Conservation (phyloP, 345 rosid species). For the Atalantia buxifolia region DNA sequence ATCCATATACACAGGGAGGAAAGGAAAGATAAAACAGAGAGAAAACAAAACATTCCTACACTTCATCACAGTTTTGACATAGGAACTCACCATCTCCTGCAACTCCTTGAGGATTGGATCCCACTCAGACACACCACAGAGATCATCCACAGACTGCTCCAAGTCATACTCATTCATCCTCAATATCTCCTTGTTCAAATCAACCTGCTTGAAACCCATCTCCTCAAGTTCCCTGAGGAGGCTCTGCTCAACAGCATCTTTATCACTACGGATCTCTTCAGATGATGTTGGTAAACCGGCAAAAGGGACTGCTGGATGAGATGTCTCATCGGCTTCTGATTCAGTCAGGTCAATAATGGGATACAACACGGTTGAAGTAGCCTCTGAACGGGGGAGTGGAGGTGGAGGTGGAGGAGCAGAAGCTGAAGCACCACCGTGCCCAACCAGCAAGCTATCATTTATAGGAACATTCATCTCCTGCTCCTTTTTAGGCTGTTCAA, state of each 20-base stretch:
- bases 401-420: conserved; percentile 11
- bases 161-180: conserved; percentile 68
- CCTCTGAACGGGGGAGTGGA: neutral
- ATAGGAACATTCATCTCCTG: conserved; percentile 37
- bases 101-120: conserved; percentile 84
- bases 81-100: conserved; percentile 71
- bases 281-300: conserved; percentile 2
- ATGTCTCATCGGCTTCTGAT: conserved; percentile 17
- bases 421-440: conserved; percentile 22
- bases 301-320: conserved; percentile 3
- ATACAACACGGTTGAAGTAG: conserved; percentile 8
- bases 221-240: conserved; percentile 83
- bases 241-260: conserved; percentile 34
- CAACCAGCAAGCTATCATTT: conserved; percentile 37
- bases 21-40: neutral
- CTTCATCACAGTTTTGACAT: neutral
- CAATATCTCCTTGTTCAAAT: conserved; percentile 80
- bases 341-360: conserved; percentile 45
- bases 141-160: conserved; percentile 74
- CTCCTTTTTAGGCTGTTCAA: conserved; percentile 31
- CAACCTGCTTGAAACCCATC: conserved; percentile 93
- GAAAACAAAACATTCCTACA: neutral
- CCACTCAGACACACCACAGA: conserved; percentile 81
- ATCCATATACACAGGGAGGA: neutral
- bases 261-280: conserved; percentile 7